Conservation (phyloP, 768 basidiomycete species). For the Hygrocybe coccinea region DNA sequence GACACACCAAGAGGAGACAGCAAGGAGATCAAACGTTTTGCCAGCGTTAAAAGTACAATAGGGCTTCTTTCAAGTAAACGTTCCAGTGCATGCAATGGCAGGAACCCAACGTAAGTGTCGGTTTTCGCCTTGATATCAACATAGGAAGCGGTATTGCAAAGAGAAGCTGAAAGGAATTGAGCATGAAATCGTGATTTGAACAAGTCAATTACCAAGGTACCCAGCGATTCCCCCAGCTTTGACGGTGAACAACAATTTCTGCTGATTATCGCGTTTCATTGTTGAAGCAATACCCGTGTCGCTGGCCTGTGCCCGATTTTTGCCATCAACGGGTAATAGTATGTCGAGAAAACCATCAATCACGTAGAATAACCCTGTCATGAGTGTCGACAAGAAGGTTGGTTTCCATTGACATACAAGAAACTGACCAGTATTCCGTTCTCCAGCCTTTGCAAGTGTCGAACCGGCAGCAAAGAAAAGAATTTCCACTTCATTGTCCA, state of each 20-base stretch:
- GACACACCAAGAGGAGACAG: slow-evolving; percentile 82
- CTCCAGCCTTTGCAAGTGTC: slow-evolving; percentile 82
- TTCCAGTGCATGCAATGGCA: slow-evolving; percentile 85
- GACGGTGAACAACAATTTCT: slow-evolving; percentile 85
- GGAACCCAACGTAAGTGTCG: slow-evolving; percentile 95
- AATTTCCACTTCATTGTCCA: slow-evolving; percentile 97
- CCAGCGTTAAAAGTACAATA: slow-evolving; percentile 90
- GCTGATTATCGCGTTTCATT: slow-evolving; percentile 25
- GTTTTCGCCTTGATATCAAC: slow-evolving; percentile 97
- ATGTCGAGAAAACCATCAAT: slow-evolving; percentile 97
- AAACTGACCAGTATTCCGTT: slow-evolving; percentile 70
- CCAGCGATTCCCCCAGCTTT: slow-evolving; percentile 98
- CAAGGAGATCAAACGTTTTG: slow-evolving; percentile 92
- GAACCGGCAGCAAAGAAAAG: slow-evolving; percentile 86
- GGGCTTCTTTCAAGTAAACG: slow-evolving; percentile 88
- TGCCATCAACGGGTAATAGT: slow-evolving; percentile 53
- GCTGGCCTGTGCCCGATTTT: slow-evolving; percentile 20
- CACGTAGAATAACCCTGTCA: slow-evolving; percentile 79
- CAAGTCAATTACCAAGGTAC: slow-evolving; percentile 62
- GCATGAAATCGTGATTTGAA: neutral
- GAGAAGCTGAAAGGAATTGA: slow-evolving; percentile 54
- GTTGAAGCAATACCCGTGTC: neutral
- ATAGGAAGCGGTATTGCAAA: slow-evolving; percentile 89
- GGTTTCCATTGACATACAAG: slow-evolving; percentile 5
- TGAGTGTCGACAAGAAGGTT: slow-evolving; percentile 6